A percentile compares a stretch with the other conserved stretches of the same genome.
phyloP scores from a whole-genome alignment of 495 filamentous ascomycete genomes.

The Penicillium atrosanguineum region DNA sequence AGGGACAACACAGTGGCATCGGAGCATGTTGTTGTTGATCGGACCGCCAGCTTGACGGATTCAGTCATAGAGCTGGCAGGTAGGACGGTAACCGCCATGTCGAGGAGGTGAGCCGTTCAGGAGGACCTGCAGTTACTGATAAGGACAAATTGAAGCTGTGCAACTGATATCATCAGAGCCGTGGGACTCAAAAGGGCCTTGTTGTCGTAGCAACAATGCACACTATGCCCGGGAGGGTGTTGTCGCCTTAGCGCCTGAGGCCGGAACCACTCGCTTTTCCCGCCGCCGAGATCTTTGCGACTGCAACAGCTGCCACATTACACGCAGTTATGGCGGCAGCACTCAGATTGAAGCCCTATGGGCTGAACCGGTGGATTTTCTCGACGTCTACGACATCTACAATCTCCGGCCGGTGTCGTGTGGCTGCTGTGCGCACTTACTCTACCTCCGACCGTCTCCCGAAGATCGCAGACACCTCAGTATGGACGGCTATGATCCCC shows the following conservation, averaged over 20 bases:
- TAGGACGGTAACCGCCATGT: conserved; percentile 42
- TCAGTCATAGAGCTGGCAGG: conserved; percentile 36
- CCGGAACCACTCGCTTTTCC: conserved; percentile 8
- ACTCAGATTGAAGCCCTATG: conserved; percentile 12
- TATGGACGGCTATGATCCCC: conserved; percentile 70
- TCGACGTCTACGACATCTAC: neutral
- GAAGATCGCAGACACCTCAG: conserved; percentile 59
- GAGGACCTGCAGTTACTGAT: conserved; percentile 17
- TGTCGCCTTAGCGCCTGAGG: conserved; percentile 22
- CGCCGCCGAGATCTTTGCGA: neutral
- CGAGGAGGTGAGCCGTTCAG: conserved; percentile 5
- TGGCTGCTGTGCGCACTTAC: conserved; percentile 22
- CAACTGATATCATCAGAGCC: conserved; percentile 28
- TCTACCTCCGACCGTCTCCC: conserved; percentile 44
- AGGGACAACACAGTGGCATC: conserved; percentile 45
- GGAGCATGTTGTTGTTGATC: conserved; percentile 48
- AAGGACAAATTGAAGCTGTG: conserved; percentile 13
- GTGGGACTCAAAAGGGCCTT: conserved; percentile 11
- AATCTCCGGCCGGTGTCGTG: conserved; percentile 5
- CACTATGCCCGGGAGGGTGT: conserved; percentile 20
- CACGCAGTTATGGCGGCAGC: conserved; percentile 13
- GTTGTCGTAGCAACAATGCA: conserved; percentile 44
- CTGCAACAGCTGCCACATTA: neutral
- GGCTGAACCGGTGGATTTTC: conserved; percentile 5
- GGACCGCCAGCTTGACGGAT: conserved; percentile 48